These are phyloP conservation scores for Fusarium praegraminearum DNA, from an alignment of 2,329 filamentous ascomycete species.

Conservation along the genomic window DNA sequence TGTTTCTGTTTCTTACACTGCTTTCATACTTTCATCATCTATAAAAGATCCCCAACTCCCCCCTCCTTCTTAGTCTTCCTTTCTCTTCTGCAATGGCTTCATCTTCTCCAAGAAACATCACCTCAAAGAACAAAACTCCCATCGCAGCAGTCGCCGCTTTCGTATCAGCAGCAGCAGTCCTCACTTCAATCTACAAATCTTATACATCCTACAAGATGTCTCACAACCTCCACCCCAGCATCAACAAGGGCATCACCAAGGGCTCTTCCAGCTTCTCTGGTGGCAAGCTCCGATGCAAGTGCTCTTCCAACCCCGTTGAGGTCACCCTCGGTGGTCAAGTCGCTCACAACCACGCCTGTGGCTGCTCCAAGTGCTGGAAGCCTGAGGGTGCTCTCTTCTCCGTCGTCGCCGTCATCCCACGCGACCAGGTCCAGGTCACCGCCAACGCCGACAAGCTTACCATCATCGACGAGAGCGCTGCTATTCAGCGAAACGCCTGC, in stretches of 20 bases:
- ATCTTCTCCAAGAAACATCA: constrained; percentile 26
- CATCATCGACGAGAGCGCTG: constrained; percentile 66
- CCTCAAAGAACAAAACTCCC: constrained; percentile 37
- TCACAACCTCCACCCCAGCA: constrained; percentile 66
- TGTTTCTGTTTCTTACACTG: neutral
- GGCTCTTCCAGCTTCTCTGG: constrained; percentile 67
- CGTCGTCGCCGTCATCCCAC: constrained; percentile 71
- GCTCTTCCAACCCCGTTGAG: constrained; percentile 66
- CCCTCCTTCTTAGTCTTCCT: neutral
- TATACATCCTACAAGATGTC: constrained; percentile 35
- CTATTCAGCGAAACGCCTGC: constrained; percentile 72
- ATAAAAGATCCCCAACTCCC: constrained; percentile 20
- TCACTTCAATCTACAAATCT: constrained; percentile 40
- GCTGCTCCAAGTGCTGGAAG: constrained; percentile 80
- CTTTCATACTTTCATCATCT: neutral
- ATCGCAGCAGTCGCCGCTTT: constrained; percentile 41
- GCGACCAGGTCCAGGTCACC: constrained; percentile 66
- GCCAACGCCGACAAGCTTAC: constrained; percentile 69
- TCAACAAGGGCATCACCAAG: constrained; percentile 71
- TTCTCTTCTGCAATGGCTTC: constrained; percentile 28
- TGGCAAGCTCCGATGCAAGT: constrained; percentile 72
- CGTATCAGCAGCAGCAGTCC: constrained; percentile 40
- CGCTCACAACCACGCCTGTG: constrained; percentile 77
- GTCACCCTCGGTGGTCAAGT: constrained; percentile 70
- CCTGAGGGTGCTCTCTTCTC: constrained; percentile 73